These are phyloP conservation scores for Beauveria sp. DNA, from an alignment of 2,329 filamentous ascomycete genomes.

Conservation along the genomic window DNA sequence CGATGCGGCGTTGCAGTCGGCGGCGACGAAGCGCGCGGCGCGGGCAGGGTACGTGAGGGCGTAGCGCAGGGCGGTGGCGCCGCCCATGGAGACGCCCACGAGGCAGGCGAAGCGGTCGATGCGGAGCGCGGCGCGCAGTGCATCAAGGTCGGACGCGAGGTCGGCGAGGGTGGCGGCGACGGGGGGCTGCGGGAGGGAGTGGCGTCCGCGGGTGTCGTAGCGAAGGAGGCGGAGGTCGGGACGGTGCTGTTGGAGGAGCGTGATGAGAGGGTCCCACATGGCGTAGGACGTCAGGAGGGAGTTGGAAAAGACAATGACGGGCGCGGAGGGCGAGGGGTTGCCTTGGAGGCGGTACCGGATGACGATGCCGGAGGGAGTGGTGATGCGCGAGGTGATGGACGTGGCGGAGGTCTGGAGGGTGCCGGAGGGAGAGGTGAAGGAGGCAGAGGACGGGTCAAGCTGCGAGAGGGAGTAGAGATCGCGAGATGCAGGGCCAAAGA, in stretches of 20 bases:
- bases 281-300: conserved; percentile 71
- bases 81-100: conserved; percentile 74
- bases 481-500: conserved; percentile 67
- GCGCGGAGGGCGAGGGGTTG: conserved; percentile 55
- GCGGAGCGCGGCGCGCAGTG: conserved; percentile 60
- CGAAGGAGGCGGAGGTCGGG: conserved; percentile 66
- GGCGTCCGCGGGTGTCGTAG: conserved; percentile 68
- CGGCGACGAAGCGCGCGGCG: conserved; percentile 59
- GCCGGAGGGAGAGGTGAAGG: conserved; percentile 39
- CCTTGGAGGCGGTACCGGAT: conserved; percentile 74
- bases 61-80: conserved; percentile 67
- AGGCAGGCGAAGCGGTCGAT: conserved; percentile 59
- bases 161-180: conserved; percentile 52
- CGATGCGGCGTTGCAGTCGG: conserved; percentile 70
- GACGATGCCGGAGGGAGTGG: conserved; percentile 57
- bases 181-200: conserved; percentile 39
- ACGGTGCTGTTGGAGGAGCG: conserved; percentile 49
- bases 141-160: conserved; percentile 59
- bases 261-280: conserved; percentile 75
- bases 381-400: conserved; percentile 59
- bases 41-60: conserved; percentile 54
- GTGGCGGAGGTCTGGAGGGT: conserved; percentile 42
- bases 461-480: conserved; percentile 53
- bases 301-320: conserved; percentile 69
- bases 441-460: conserved; percentile 34